Conservation (phyloP, 768 basidiomycete genomes). For the Lactarius trivialis region DNA sequence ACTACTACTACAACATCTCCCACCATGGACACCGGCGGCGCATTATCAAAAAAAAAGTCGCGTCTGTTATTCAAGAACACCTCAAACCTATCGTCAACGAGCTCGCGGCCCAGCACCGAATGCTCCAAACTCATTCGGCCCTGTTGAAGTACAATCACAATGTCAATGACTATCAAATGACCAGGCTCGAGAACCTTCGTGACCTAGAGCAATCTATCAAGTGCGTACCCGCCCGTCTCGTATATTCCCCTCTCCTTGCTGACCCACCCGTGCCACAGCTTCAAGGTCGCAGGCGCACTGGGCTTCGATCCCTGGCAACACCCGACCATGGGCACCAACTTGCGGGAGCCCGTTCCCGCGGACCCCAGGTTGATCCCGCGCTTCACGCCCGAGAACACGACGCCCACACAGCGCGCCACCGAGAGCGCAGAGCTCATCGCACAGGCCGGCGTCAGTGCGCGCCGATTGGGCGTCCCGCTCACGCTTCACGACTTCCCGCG, state of each 20-base stretch:
- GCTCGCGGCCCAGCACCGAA: slow-evolving; percentile 7
- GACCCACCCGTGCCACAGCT: background rate
- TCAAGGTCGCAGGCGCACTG: slow-evolving; percentile 8
- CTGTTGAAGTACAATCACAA: slow-evolving; percentile 14
- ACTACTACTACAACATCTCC: background rate
- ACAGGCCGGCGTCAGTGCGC: slow-evolving; percentile 10
- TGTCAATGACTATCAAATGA: slow-evolving; percentile 14
- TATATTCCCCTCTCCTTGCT: background rate
- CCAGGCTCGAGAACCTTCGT: slow-evolving; percentile 12
- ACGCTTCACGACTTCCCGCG: slow-evolving; percentile 11
- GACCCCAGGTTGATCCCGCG: slow-evolving; percentile 8
- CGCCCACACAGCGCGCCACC: background rate
- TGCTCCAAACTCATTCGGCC: background rate
- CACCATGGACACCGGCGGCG: background rate
- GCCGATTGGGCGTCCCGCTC: slow-evolving; percentile 8
- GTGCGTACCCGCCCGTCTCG: background rate
- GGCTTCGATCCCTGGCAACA: slow-evolving; percentile 5
- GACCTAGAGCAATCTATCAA: slow-evolving; percentile 17
- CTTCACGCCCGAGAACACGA: background rate
- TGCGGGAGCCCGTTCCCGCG: slow-evolving; percentile 17
- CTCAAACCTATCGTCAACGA: slow-evolving; percentile 11
- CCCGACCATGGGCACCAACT: slow-evolving; percentile 13
- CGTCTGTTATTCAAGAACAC: slow-evolving; percentile 10
- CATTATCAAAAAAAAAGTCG: slow-evolving; percentile 3
- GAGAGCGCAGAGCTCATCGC: slow-evolving; percentile 7